Base-by-base conservation (phyloP, 106 monocot species). In the Narthecium ossifragum region DNA sequence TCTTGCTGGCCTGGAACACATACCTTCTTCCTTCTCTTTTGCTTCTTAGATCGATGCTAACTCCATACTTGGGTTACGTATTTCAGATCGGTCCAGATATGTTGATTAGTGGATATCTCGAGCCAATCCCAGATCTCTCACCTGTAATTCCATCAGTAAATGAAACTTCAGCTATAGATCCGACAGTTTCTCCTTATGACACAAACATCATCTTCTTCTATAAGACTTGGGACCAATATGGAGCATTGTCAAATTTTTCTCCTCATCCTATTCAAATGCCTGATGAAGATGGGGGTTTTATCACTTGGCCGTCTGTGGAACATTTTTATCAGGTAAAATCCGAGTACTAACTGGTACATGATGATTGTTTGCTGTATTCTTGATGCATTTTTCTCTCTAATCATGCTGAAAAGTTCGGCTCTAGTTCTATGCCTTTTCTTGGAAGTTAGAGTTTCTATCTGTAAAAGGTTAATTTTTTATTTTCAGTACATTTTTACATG, bases 301-400 rank as follows among this genome's bases (percentile, higher is more conserved):
- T 32, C n/a, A 52, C 62, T 31, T 98, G 98, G 98, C 66, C 87
- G 40, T 87, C 46, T 64, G 84, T 87, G 21, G 98, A 98, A 52
- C 98, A 98, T 62, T 98, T 79, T 79, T 98, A 98, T 70, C 90
- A 98, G 90, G 98, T 84, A 51, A 53, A n/a, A n/a, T n/a, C n/a
- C n/a, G n/a, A n/a, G n/a, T n/a, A n/a, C n/a, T n/a, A n/a, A n/a
- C n/a, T n/a, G n/a, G n/a, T n/a, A n/a, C n/a, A n/a, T n/a, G n/a
- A n/a, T n/a, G n/a, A n/a, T n/a, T n/a, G n/a, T n/a, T n/a, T n/a
- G n/a, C n/a, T n/a, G n/a, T n/a, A n/a, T n/a, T n/a, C n/a, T n/a
- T n/a, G n/a, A n/a, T n/a, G n/a, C n/a, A n/a, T n/a, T n/a, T n/a
- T n/a, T n/a, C n/a, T n/a, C n/a, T n/a, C n/a, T n/a, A n/a, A n/a